These are phyloP conservation scores for Uromyces viciae-fabae DNA, from an alignment of 1,284 basidiomycete genomes.

Conservation along the genomic window DNA sequence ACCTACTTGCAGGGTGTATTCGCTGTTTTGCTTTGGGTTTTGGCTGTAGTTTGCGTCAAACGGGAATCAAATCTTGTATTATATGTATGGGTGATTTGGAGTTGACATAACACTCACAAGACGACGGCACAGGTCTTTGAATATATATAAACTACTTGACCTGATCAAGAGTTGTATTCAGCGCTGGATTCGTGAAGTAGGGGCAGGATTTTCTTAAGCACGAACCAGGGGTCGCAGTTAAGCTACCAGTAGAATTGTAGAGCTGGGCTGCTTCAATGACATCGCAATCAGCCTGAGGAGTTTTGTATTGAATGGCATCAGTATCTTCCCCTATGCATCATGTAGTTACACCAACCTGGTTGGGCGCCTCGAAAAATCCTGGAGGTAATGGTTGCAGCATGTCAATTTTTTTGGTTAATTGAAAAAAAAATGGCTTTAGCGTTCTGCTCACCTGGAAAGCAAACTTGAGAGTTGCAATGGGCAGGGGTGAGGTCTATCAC, in stretches of 20 bases:
- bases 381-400: background rate
- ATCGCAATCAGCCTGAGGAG: conserved; percentile 27
- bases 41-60: too few relatives aligned
- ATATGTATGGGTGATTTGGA: too few relatives aligned
- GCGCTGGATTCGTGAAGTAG: too few relatives aligned
- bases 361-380: conserved; percentile 11
- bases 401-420: background rate
- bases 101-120: too few relatives aligned
- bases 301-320: background rate
- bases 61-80: too few relatives aligned
- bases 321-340: background rate
- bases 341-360: background rate
- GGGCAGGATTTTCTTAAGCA: too few relatives aligned
- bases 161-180: too few relatives aligned
- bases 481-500: conserved; percentile 27
- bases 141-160: too few relatives aligned
- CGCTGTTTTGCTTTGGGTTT: too few relatives aligned
- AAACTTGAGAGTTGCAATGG: conserved; percentile 15
- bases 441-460: conserved; percentile 32
- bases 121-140: too few relatives aligned
- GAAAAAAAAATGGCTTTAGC: background rate
- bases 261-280: conserved; percentile 21
- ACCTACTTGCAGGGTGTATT: too few relatives aligned
- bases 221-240: conserved; percentile 24
- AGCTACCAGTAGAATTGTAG: conserved; percentile 36